Percentiles rank a stretch among this genome's conserved stretches.
These are phyloP conservation scores for Eragrostis curvula DNA, from an alignment of 176 grass and related monocot genomes.

Conservation along the genomic window DNA sequence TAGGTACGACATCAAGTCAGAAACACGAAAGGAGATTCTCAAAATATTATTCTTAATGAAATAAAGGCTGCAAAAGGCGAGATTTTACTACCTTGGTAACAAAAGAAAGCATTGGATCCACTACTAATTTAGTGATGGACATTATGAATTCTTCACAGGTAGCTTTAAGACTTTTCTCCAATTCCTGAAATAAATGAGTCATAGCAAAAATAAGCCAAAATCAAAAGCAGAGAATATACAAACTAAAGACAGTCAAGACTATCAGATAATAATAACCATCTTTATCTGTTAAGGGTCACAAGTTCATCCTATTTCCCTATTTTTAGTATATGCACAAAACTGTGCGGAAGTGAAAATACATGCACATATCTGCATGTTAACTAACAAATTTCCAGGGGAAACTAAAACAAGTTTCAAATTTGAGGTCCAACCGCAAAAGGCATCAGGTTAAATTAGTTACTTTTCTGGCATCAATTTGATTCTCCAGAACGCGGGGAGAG, in stretches of 20 bases:
- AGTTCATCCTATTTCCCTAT: conserved; percentile 13
- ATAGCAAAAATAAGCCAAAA: conserved; percentile 24
- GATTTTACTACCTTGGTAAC: conserved; percentile 81
- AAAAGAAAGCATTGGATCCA: conserved; percentile 97
- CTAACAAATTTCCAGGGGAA: conserved; percentile 21
- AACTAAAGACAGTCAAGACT: conserved; percentile 15
- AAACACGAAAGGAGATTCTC: neutral
- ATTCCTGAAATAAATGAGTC: conserved; percentile 68
- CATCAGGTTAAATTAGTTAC: conserved; percentile 44
- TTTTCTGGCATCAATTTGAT: conserved; percentile 95
- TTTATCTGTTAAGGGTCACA: conserved; percentile 27
- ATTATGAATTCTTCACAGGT: conserved; percentile 99
- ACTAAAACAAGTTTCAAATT: conserved; percentile 11
- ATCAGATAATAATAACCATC: conserved; percentile 1
- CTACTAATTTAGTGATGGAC: conserved; percentile 94
- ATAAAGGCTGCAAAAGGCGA: neutral
- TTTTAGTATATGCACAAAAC: conserved; percentile 3
- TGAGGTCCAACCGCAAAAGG: neutral
- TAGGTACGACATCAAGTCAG: neutral
- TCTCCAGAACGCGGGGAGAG: conserved; percentile 88
- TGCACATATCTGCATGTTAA: conserved; percentile 13
- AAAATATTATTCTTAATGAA: neutral
- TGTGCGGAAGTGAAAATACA: neutral
- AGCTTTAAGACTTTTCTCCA: conserved; percentile 91
- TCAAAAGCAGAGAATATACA: conserved; percentile 18